Percentiles rank a stretch among this genome's conserved stretches.
phyloP scores from a whole-genome alignment of 2,329 filamentous ascomycete genomes.

The Penicillium crustosum region DNA sequence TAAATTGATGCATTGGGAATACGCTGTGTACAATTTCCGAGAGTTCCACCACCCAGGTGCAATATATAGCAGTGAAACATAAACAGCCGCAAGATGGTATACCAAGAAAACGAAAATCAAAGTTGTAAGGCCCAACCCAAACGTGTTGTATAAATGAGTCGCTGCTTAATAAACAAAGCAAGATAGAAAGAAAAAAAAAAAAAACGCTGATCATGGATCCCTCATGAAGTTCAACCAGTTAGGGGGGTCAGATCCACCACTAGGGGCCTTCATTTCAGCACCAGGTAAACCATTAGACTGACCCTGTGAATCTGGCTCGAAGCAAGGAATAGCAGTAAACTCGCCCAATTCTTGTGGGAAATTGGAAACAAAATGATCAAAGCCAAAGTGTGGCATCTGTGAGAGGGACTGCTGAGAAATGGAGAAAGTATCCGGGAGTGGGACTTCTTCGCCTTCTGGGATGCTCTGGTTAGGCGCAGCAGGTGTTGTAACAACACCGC shows the following conservation, averaged over 20 bases:
- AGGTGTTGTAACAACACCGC: conserved; percentile 8
- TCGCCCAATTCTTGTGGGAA: conserved; percentile 43
- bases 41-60: not conserved
- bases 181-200: not conserved
- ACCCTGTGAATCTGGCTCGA: conserved; percentile 35
- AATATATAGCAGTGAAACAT: not conserved
- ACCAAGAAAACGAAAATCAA: conserved; percentile 13
- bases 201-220: conserved; percentile 16
- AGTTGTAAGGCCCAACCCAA: not conserved
- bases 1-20: not conserved
- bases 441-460: conserved; percentile 25
- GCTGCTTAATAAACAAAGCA: conserved; percentile 5
- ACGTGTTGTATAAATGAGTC: not conserved
- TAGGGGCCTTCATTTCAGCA: conserved; percentile 27
- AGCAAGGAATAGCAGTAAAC: conserved; percentile 43
- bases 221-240: conserved; percentile 40
- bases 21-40: not conserved
- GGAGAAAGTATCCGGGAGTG: conserved; percentile 30
- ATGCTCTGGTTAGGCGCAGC: conserved; percentile 14
- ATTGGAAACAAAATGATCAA: conserved; percentile 43
- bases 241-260: conserved; percentile 26
- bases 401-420: conserved; percentile 31
- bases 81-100: conserved; percentile 19
- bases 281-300: conserved; percentile 18
- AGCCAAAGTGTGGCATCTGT: conserved; percentile 36